These are phyloP conservation scores for Hyphopichia burtonii DNA, from an alignment of 1,139 yeast genomes.

Conservation along the genomic window DNA sequence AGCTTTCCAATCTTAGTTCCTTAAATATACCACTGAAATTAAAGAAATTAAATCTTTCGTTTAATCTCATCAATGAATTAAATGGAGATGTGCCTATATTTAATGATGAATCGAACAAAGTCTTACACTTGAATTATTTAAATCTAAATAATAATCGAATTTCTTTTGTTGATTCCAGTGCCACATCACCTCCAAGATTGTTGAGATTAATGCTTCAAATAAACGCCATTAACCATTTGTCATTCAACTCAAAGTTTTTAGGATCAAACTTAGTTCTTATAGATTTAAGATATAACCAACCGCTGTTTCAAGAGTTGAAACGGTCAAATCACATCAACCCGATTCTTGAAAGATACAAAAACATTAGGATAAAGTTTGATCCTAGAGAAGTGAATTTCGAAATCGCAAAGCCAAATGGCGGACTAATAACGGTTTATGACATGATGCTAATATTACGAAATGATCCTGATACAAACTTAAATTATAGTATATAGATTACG, in stretches of 20 bases:
- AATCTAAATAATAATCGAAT: not conserved
- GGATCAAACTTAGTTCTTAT: not conserved
- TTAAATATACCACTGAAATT: not conserved
- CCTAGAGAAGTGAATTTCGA: not conserved
- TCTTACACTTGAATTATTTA: not conserved
- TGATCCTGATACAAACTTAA: too few relatives aligned
- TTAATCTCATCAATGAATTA: not conserved
- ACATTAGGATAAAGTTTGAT: not conserved
- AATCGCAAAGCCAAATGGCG: not conserved
- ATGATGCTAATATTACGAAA: too few relatives aligned
- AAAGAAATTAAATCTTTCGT: not conserved
- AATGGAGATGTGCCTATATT: not conserved
- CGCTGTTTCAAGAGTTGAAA: not conserved
- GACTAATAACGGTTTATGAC: not conserved
- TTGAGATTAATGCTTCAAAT: not conserved
- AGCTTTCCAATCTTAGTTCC: not conserved
- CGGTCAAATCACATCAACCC: not conserved
- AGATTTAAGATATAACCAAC: not conserved
- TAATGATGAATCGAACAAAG: not conserved
- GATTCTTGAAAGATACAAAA: not conserved
- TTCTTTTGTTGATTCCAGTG: not conserved
- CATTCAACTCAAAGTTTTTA: not conserved
- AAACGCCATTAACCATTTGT: not conserved
- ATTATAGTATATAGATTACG: too few relatives aligned
- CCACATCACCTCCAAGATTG: not conserved